These are phyloP conservation scores for Daedaleopsis sinensis DNA, from an alignment of 768 basidiomycete genomes.

Conservation along the genomic window DNA sequence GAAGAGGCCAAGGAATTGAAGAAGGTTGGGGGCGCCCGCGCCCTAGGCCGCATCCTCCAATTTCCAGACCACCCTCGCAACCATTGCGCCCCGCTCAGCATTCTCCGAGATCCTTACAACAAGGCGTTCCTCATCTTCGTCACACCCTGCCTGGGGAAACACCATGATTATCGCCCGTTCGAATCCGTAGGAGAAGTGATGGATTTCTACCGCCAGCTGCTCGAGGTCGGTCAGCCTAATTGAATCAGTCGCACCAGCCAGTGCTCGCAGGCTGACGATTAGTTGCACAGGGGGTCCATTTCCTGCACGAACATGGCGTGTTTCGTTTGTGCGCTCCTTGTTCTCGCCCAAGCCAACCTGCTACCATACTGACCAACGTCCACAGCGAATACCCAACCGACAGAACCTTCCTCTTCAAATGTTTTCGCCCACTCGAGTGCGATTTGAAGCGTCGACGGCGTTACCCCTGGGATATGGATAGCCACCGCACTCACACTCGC, in stretches of 20 bases:
- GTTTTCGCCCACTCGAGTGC: too few relatives aligned
- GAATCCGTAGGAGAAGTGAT: neutral
- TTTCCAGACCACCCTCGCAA: neutral
- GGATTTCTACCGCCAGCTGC: neutral
- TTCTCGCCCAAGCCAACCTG: neutral
- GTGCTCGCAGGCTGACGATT: neutral
- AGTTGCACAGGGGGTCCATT: conserved; percentile 8
- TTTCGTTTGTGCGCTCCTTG: conserved; percentile 3
- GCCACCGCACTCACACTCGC: too few relatives aligned
- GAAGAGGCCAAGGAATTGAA: neutral
- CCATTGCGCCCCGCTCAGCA: neutral
- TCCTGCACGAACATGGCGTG: conserved; percentile 17
- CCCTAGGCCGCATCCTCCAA: neutral
- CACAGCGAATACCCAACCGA: neutral
- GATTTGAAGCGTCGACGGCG: neutral
- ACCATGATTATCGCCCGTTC: neutral
- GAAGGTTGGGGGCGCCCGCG: neutral
- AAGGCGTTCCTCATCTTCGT: neutral
- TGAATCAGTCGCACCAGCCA: neutral
- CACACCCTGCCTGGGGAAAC: neutral
- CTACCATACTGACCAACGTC: neutral
- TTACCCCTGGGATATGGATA: too few relatives aligned
- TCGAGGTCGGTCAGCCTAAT: neutral
- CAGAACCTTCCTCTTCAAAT: neutral
- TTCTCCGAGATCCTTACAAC: neutral